Evolutionary conservation across 352 stramenopile genomes (phyloP).

Genomic region (Globisporangium emineosum): DNA sequence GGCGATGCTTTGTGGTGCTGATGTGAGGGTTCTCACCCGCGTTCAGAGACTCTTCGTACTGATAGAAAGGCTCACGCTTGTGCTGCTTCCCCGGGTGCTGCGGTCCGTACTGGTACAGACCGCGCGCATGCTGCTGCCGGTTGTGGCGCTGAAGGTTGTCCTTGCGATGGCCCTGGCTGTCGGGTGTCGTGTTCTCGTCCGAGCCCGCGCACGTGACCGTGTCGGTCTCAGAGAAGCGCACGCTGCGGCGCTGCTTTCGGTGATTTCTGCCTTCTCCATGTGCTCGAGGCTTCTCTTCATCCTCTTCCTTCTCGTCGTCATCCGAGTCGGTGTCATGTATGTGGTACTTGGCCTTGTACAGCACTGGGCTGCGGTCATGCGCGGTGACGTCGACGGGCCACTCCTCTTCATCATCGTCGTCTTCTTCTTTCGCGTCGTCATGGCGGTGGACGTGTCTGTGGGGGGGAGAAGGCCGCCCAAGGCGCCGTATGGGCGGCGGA

Average conservation of each 20-base stretch:
- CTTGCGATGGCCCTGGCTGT: constrained; percentile 20
- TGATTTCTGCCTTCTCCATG: background rate
- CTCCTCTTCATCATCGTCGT: constrained; percentile 6
- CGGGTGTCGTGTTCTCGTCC: constrained; percentile 26
- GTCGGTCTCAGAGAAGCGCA: constrained; percentile 18
- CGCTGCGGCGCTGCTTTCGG: constrained; percentile 3
- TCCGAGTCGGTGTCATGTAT: constrained; percentile 6
- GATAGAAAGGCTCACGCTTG: constrained; percentile 3
- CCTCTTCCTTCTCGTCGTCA: background rate
- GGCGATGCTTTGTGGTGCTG: background rate
- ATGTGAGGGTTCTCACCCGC: background rate
- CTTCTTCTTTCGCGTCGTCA: background rate
- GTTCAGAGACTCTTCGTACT: constrained; percentile 1
- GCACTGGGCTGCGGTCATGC: background rate
- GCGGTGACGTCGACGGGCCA: background rate
- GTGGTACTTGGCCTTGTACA: background rate
- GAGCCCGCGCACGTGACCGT: constrained; percentile 22
- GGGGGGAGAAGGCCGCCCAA: background rate
- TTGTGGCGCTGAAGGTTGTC: constrained; percentile 22
- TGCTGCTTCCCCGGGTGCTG: background rate
- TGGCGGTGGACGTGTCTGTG: background rate
- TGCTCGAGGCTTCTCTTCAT: background rate
- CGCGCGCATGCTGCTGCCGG: background rate
- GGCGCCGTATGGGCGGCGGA: background rate
- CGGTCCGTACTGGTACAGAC: constrained; percentile 8